Conservation (phyloP, 2,329 filamentous ascomycete species). For the Aspergillus sp. region DNA sequence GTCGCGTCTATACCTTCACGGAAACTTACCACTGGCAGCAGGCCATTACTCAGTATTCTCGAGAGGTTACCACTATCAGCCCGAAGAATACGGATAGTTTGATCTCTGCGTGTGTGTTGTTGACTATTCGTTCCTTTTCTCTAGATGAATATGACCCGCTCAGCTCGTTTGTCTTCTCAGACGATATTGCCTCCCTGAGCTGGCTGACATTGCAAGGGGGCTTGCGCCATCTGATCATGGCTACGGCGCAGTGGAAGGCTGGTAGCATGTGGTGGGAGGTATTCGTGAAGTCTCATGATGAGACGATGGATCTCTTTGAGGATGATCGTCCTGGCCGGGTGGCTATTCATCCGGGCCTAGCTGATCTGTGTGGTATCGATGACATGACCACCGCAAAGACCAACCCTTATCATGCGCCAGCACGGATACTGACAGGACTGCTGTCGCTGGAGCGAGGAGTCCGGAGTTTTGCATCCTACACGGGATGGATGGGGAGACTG, state of each 20-base stretch:
- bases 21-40: constrained; percentile 43
- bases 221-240: constrained; percentile 34
- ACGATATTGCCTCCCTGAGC: constrained; percentile 33
- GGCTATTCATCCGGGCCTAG: constrained; percentile 34
- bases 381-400: constrained; percentile 29
- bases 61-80: constrained; percentile 31
- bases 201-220: constrained; percentile 42
- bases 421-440: constrained; percentile 38
- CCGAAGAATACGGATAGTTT: constrained; percentile 41
- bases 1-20: constrained; percentile 29
- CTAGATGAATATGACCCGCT: constrained; percentile 34
- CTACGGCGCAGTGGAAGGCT: constrained; percentile 26
- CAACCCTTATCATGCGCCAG: constrained; percentile 42
- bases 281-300: constrained; percentile 30
- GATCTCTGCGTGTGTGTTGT: constrained; percentile 41
- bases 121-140: constrained; percentile 39
- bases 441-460: constrained; percentile 29
- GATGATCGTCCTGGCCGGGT: constrained; percentile 31
- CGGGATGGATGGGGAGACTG: constrained; percentile 39
- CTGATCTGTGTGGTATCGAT: constrained; percentile 39
- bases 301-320: constrained; percentile 28
- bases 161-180: constrained; percentile 40
- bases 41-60: constrained; percentile 38
- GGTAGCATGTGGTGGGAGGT: constrained; percentile 39
- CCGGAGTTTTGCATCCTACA: constrained; percentile 29